phyloP scores from a whole-genome alignment of 192 early-diverging fungal genomes.

The Coemansia sp. region DNA sequence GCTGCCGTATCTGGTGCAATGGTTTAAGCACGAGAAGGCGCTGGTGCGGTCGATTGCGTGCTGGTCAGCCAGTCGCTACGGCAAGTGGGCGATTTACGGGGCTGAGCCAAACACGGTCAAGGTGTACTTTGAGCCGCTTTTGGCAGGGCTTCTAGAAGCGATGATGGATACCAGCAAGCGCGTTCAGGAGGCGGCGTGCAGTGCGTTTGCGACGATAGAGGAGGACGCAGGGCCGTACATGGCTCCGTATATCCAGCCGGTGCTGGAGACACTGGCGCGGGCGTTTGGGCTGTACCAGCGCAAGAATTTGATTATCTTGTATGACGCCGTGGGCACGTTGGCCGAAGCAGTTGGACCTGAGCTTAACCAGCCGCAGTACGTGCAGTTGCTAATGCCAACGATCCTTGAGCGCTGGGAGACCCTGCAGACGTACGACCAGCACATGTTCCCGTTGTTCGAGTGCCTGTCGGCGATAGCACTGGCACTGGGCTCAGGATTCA shows the following conservation, averaged over 20 bases:
- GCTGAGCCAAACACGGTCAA: constrained; percentile 58
- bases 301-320: constrained; percentile 93
- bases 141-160: constrained; percentile 71
- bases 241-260: constrained; percentile 84
- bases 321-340: constrained; percentile 97
- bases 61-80: constrained; percentile 96
- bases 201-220: constrained; percentile 93
- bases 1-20: constrained; percentile 80
- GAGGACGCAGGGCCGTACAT: constrained; percentile 83
- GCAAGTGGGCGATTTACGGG: constrained; percentile 71
- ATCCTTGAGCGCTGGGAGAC: constrained; percentile 83
- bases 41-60: constrained; percentile 96
- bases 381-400: constrained; percentile 83
- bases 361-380: constrained; percentile 78
- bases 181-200: constrained; percentile 97
- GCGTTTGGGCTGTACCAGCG: constrained; percentile 93
- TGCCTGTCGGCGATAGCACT: constrained; percentile 86
- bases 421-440: constrained; percentile 80
- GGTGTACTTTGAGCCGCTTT: constrained; percentile 82
- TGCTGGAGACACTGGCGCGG: constrained; percentile 75
- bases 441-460: constrained; percentile 94
- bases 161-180: constrained; percentile 96
- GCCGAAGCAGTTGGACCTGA: constrained; percentile 86
- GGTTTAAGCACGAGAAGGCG: constrained; percentile 80
- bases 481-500: constrained; percentile 83